Evolutionary conservation across 2,329 filamentous ascomycete species (phyloP), one percentile per base, ranked within the genome.

Genomic region (Phyllosticta citrichinensis): DNA sequence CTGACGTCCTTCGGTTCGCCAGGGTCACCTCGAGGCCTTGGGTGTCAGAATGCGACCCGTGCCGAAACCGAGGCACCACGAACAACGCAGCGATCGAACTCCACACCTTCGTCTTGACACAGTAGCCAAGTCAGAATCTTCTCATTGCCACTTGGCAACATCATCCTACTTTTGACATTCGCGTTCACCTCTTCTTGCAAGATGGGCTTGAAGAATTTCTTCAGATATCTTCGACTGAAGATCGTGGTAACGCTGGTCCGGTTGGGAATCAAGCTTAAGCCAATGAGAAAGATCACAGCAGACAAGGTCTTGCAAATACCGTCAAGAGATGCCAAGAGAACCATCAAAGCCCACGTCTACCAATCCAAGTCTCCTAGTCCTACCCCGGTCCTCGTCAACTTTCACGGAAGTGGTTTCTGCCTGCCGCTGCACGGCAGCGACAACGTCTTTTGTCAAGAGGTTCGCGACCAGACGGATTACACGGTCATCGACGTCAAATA

Each of bases 401-500:
- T 69, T 64, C 70, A 71, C 63, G 71, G 71, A 61, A 67, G 64
- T 58, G 72, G 72, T 50, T 74, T 71, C 63, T 63, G 71, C 19
- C 54, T 74, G 33, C 65, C 70, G 1, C 62, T 72, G n/a, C 70
- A 76, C 52, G 76, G 76, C 53, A 69, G 64, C 63, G 76, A 79
- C 62, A 69, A 73, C 35, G 57, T 63, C 5, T 79, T 72, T 65
- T 77, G 74, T 60, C 67, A 68, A 8, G 67, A 64, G 24, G 60
- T 78, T 24, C 69, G 70, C 8, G 62, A 63, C 1, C 65, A 71
- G 3, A 65, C 67, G 2, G 63, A 64, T 0, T 59, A 74, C 62
- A 67, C 66, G 4, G 70, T 76, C 3, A 63, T 76, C 6, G 74
- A 77, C 62, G 64, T 71, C 4, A 61, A 69, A 8, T 77, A 77